Conservation (phyloP, 148 eudicot genomes). For the Drosera capensis region DNA sequence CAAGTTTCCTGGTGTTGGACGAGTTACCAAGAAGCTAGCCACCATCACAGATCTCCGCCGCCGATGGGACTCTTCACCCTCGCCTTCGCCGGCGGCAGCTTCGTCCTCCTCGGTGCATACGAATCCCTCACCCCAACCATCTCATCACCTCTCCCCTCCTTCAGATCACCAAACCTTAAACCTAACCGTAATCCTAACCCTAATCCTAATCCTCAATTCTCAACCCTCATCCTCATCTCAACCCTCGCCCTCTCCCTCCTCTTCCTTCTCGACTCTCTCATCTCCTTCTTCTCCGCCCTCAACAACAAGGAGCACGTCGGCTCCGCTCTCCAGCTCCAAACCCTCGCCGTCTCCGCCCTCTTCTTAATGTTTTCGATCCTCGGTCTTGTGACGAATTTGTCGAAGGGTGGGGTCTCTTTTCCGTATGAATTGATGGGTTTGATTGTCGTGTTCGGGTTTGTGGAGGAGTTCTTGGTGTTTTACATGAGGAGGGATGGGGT, state of each 20-base stretch:
- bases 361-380: conserved; percentile 37
- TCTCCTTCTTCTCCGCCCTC: conserved; percentile 29
- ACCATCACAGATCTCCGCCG: too few species aligned
- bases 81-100: conserved; percentile 45
- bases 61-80: conserved; percentile 55
- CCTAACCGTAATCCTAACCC: background rate
- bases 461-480: conserved; percentile 48
- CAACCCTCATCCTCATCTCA: conserved; percentile 23
- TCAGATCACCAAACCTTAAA: background rate
- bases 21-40: too few species aligned
- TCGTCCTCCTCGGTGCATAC: conserved; percentile 52
- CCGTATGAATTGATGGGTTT: conserved; percentile 27
- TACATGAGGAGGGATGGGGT: conserved; percentile 38
- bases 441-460: conserved; percentile 38
- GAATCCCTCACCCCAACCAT: conserved; percentile 39
- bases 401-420: conserved; percentile 8
- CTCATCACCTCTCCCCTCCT: background rate
- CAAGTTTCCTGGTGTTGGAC: too few species aligned
- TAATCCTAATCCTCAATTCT: conserved; percentile 6
- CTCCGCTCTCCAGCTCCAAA: conserved; percentile 28
- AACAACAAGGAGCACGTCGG: conserved; percentile 32
- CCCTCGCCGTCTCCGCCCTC: conserved; percentile 36
- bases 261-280: conserved; percentile 30
- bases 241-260: conserved; percentile 28
- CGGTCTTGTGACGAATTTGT: conserved; percentile 19